These are phyloP conservation scores for Flaveria robusta DNA, from an alignment of 129 eudicot species.

Conservation along the genomic window DNA sequence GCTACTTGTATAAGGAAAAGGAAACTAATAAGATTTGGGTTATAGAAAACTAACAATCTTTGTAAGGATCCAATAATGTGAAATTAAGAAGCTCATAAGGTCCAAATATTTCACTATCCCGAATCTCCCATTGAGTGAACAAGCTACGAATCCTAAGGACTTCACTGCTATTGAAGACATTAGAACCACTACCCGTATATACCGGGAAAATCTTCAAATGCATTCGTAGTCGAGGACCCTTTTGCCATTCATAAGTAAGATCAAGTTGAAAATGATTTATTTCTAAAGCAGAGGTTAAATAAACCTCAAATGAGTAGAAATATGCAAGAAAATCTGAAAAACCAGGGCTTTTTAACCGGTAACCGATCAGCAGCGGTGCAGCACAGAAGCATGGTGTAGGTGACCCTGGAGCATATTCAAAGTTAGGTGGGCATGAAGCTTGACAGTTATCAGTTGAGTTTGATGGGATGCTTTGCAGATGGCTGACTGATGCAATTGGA, in stretches of 20 bases:
- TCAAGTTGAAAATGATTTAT: slow-evolving; percentile 58
- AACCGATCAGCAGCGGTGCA: slow-evolving; percentile 61
- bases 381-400: slow-evolving; percentile 68
- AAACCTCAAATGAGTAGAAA: slow-evolving; percentile 48
- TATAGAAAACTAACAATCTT: slow-evolving; percentile 48
- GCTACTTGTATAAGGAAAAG: background rate
- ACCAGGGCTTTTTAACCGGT: slow-evolving; percentile 84
- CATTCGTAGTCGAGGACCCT: slow-evolving; percentile 74
- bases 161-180: slow-evolving; percentile 56
- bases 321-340: slow-evolving; percentile 54
- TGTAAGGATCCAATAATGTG: slow-evolving; percentile 58
- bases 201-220: slow-evolving; percentile 62
- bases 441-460: slow-evolving; percentile 43
- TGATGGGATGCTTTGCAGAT: slow-evolving; percentile 33
- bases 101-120: slow-evolving; percentile 64
- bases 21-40: slow-evolving; percentile 19
- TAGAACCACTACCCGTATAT: slow-evolving; percentile 23
- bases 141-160: slow-evolving; percentile 50
- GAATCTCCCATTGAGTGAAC: slow-evolving; percentile 79
- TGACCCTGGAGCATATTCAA: slow-evolving; percentile 65
- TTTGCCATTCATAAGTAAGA: slow-evolving; percentile 52
- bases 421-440: slow-evolving; percentile 54
- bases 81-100: slow-evolving; percentile 76
- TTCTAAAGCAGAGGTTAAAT: slow-evolving; percentile 54
- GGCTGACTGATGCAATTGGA: slow-evolving; percentile 30